Base-by-base conservation (phyloP, 2,329 filamentous ascomycete species). In the Sclerotiophoma versabilis region DNA sequence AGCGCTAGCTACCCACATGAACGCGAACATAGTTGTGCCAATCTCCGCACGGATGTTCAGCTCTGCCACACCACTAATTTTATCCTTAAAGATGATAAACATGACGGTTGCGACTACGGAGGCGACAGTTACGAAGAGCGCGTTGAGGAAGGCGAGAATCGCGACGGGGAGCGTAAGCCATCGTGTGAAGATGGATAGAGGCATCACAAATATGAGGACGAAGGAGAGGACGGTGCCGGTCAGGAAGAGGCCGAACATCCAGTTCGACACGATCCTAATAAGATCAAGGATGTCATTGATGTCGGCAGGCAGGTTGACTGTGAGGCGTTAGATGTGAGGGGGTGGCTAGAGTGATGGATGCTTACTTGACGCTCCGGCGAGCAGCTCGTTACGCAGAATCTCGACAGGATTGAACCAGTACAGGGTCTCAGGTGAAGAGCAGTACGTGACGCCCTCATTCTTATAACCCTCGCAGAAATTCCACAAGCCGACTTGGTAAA, bases 401-500 rank as follows among this genome's bases (percentile, higher is more conserved):
- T 88, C 80, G 34, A 96, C 88, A 0, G 93, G 93, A 73, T 97
- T 92, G 79, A 97, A 97, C 88, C 91, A 96, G 78, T 91, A 98
- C 50, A 93, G 80, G 7, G 81, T 80, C 65, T 85, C 67, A 0
- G 92, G 89, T 5, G 77, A 76, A 7, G 89, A 92, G 76, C 93
- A 98, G 59, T 79, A 77, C 0, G 91, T 93, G 58, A 95, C 86
- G 30, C 90, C 90, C 76, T 88, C 81, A 64, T 84, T 82, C 50
- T 85, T 80, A 75, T 93, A 96, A 17, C 93, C 93, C 74, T 96
- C 91, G 75, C 93, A 98, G 74, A 89, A 96, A 55, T 87, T 89
- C 93, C 93, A 98, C 33, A 97, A 78, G 5, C 93, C 93, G 23
- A 96, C 90, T 67, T 92, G 90, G 76, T 97, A 97, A 77, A 96